Base-by-base conservation (phyloP, 2,329 filamentous ascomycete species). In the Lecanicillium sp. region DNA sequence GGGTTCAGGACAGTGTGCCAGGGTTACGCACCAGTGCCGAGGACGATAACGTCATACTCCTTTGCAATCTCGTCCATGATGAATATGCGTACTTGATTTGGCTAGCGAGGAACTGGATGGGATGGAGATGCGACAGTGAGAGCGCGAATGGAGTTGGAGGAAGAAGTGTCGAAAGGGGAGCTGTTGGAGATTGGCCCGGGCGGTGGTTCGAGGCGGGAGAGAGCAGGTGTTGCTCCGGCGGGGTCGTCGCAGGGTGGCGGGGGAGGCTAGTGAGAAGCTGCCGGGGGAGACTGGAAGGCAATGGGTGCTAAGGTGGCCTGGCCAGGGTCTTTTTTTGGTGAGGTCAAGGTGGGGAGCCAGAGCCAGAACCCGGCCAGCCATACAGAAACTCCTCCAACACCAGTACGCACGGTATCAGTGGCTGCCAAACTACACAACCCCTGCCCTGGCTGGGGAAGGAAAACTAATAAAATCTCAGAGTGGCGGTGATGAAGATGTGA, bases 41-140 rank as follows among this genome's bases (percentile, higher is more conserved):
- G 80, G 62, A 98, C 92, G 62, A 98, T 81, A 66, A 96, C 87
- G 77, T 98, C 92, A 77, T 98, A 98, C 69, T 96, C 89, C 61
- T 87, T 86, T 53, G 89, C 87, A 61, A 98, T 95, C 69, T 97
- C 92, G 62, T 97, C 92, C 92, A 97, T 97, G 68, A 47, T 76
- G 57, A 19, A 44, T 29, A 37, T 30, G 20, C 31, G 27, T 33
- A 28, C 29, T 44, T 28, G 46, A 43, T 29, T 39, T 17, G 36
- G 30, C 29, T 25, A 45, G 44, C 38, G 40, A 49, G 33, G 33
- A 31, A 33, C 44, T 41, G 29, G 39, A 30, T 34, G 10, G 27
- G 33, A 37, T 15, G 17, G n/a, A 31, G 27, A 8, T 15, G 7
- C 31, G 25, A 36, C 17, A 27, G 25, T 35, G 20, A 35, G 32